Base-by-base conservation (phyloP, 257 asterid species). In the Nicotiana sylvestris region DNA sequence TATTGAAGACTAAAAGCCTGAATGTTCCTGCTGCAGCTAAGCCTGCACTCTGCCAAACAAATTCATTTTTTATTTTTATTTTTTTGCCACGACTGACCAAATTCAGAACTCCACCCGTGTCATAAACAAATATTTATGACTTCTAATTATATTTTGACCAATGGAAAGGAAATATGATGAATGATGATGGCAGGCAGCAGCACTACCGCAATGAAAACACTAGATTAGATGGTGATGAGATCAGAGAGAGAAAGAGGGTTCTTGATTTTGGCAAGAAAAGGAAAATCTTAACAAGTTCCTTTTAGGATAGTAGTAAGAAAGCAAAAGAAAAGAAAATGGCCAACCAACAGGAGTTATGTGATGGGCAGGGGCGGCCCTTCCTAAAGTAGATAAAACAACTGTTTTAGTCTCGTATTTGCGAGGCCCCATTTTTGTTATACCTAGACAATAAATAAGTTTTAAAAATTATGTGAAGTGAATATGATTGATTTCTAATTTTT, bases 11-110 rank as follows among this genome's bases (percentile, higher is more conserved):
- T 51, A 51, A 21, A 51, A 7, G 43, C 16, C 80, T 49, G 80
- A 74, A 74, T 74, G 80, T 74, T 74, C 80, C 80, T 49, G 80
- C 43, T 51, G 39, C 13, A 72, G 79, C 61, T 72, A 72, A 72
- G 61, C 79, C 79, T 72, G 43, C 43, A 74, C 16, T 15, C 64
- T 74, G 62, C 43, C 64, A 74, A 74, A 74, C 43, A 25, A 70
- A 21, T 12, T 6, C n/a, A n/a, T n/a, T n/a, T n/a, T n/a, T n/a
- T n/a, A n/a, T 49, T 21, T 43, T 5, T 72, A 10, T 72, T 25
- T 39, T 46, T 29, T 49, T 25, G 80, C 80, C 80, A 25, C 9
- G 43, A 74, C 80, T 74, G 80, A 74, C 62, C 43, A 49, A 27
- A 74, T 74, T 27, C 80, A 49, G 80, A 74, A 51, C 43, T 74